Percentiles rank a stretch among this genome's conserved stretches.
phyloP scores from a whole-genome alignment of 345 rosid species.

The Citrus glauca region DNA sequence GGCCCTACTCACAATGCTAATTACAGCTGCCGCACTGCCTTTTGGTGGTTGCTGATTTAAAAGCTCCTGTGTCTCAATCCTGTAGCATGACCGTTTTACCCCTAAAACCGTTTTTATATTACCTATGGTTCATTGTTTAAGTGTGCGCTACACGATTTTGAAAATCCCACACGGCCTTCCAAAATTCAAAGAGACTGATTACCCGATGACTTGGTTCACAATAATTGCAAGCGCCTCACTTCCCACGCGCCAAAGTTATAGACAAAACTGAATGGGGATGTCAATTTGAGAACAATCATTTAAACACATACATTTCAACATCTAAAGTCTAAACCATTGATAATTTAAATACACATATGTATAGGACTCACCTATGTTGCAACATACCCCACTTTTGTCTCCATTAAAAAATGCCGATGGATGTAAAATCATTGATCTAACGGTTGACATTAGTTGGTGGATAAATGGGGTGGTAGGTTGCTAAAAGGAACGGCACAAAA shows the following conservation, averaged over 20 bases:
- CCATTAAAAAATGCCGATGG: too few relatives aligned
- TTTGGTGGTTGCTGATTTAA: slow-evolving; percentile 16
- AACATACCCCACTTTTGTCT: too few relatives aligned
- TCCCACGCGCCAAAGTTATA: not conserved
- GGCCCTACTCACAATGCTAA: not conserved
- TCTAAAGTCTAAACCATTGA: too few relatives aligned
- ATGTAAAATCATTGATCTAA: too few relatives aligned
- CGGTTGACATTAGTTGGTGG: too few relatives aligned
- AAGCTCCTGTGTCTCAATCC: not conserved
- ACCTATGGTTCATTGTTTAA: not conserved
- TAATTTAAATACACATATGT: too few relatives aligned
- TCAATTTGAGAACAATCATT: too few relatives aligned
- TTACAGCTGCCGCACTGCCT: slow-evolving; percentile 11
- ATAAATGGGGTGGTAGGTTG: too few relatives aligned
- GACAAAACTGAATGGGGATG: too few relatives aligned
- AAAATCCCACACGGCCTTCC: not conserved
- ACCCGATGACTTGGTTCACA: not conserved
- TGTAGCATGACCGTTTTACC: slow-evolving; percentile 10
- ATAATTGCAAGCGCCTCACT: not conserved
- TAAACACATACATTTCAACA: too few relatives aligned
- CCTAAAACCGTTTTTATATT: not conserved
- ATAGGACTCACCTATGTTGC: too few relatives aligned
- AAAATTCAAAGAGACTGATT: not conserved
- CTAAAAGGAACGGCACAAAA: too few relatives aligned
- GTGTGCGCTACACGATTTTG: not conserved